Evolutionary conservation across 169 alveolate genomes (phyloP).

Genomic region (Eimeria falciformis): DNA sequence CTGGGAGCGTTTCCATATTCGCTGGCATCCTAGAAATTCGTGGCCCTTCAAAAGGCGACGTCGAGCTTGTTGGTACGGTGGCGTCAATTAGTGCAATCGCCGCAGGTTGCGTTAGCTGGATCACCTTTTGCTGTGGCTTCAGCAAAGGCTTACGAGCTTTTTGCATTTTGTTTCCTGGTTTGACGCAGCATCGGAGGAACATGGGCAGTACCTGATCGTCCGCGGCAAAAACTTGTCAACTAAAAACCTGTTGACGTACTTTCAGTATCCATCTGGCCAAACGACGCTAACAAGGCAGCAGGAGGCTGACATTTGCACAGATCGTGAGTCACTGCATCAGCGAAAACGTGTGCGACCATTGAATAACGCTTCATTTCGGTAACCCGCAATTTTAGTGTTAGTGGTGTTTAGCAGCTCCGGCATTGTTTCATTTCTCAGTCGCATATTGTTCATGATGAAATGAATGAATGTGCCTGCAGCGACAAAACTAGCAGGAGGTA

Average conservation of each 20-base stretch:
- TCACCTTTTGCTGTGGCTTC: not conserved
- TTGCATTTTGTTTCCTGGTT: not conserved
- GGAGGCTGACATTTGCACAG: slow-evolving; percentile 60
- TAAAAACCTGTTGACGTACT: slow-evolving; percentile 51
- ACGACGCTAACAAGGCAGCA: not conserved
- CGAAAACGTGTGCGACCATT: not conserved
- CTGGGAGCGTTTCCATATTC: slow-evolving; percentile 45
- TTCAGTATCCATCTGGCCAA: slow-evolving; percentile 29
- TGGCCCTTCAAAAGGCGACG: slow-evolving; percentile 67
- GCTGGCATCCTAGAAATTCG: slow-evolving; percentile 46
- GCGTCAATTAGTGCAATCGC: not conserved
- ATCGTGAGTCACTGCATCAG: slow-evolving; percentile 18
- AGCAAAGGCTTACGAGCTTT: not conserved
- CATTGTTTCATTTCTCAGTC: not conserved
- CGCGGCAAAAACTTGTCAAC: slow-evolving; percentile 65
- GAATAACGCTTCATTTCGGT: not conserved
- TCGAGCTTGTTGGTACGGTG: slow-evolving; percentile 59
- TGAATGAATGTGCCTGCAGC: slow-evolving; percentile 38
- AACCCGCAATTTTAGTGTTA: not conserved
- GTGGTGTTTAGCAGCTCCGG: not conserved
- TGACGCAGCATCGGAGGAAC: slow-evolving; percentile 45
- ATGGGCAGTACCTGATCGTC: slow-evolving; percentile 65
- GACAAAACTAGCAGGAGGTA: not conserved
- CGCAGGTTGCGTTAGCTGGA: not conserved
- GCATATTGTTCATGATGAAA: no score